These are phyloP conservation scores for Fusarium sp. DNA, from an alignment of 2,329 filamentous ascomycete species.

Conservation along the genomic window DNA sequence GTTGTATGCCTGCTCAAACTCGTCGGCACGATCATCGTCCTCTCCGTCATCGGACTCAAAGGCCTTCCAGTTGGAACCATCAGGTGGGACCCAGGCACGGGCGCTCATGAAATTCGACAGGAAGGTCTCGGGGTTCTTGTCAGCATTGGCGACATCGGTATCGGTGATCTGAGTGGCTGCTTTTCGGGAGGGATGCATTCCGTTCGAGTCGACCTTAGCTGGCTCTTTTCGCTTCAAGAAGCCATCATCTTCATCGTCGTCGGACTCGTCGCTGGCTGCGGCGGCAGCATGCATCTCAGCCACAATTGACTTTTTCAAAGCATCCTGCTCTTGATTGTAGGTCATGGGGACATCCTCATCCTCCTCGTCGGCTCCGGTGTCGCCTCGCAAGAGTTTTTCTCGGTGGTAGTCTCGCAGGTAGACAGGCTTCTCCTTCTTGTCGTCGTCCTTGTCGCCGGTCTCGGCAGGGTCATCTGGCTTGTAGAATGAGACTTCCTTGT, in stretches of 20 bases:
- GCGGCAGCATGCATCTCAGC: constrained; percentile 81
- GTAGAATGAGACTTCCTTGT: constrained; percentile 84
- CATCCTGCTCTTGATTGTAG: constrained; percentile 89
- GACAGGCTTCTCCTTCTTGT: constrained; percentile 84
- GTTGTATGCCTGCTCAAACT: constrained; percentile 94
- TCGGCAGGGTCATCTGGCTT: constrained; percentile 64
- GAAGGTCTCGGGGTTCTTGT: constrained; percentile 91
- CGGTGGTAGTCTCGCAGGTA: constrained; percentile 92
- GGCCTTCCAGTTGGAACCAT: constrained; percentile 76
- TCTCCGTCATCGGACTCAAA: constrained; percentile 96
- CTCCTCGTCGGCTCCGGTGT: constrained; percentile 68
- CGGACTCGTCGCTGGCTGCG: constrained; percentile 62
- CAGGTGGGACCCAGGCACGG: constrained; percentile 85
- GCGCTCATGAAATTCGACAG: constrained; percentile 96
- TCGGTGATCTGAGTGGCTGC: constrained; percentile 62
- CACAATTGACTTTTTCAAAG: constrained; percentile 81
- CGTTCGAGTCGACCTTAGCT: constrained; percentile 53
- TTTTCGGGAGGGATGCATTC: constrained; percentile 68
- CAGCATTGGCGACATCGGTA: constrained; percentile 77
- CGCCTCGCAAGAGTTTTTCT: constrained; percentile 84
- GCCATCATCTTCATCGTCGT: constrained; percentile 68
- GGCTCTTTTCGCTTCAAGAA: constrained; percentile 78
- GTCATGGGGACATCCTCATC: constrained; percentile 72
- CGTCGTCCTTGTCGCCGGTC: constrained; percentile 47
- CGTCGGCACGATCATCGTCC: constrained; percentile 78